Base-by-base conservation (phyloP, 2,329 filamentous ascomycete genomes). In the Fusarium sp. region DNA sequence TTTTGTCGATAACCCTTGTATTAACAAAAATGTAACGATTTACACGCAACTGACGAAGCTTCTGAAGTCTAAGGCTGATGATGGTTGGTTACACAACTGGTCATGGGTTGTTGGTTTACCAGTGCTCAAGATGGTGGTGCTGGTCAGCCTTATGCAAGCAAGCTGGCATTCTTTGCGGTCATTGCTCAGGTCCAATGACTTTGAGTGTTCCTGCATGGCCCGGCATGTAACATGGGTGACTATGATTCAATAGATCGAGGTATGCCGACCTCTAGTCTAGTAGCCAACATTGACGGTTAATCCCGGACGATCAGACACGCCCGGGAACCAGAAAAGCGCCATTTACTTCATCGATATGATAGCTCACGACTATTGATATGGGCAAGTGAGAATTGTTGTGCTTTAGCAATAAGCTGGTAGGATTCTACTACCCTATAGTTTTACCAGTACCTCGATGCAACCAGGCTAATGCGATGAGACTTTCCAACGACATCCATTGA, bases 1-100 rank as follows among this genome's bases (percentile, higher is more conserved):
- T 71, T 75, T 75, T 72, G 74, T 66, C 45, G 39, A 58, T 63
- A 60, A 57, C 36, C 43, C 26, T 57, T 36, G 39, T 51, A 58
- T 46, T 46, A 33, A 63, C 44, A 48, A 33, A 43, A 39, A 20
- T 44, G 17, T n/a, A 17, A 15, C n/a, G 17, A 42, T 38, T 31
- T 31, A 31, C 28, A 31, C 11, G 28, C 10, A 31, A 31, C 10
- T 31, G 28, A 13, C 8, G 7, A 28, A 28, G 28, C 5, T 10
- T 31, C 28, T 31, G 28, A 31, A 31, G 28, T 31, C 10, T 31
- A 31, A 31, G 10, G 28, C 28, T 26, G 20, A n/a, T 26, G 20
- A n/a, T n/a, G 14, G 39, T 38, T 34, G 34, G 20, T 50, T 39
- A 36, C 42, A 50, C 36, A 20, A 18, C 13, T 20, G 45, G 26